These are phyloP conservation scores for Zymoseptoria pseudotritici DNA, from an alignment of 2,329 filamentous ascomycete species.

Conservation along the genomic window DNA sequence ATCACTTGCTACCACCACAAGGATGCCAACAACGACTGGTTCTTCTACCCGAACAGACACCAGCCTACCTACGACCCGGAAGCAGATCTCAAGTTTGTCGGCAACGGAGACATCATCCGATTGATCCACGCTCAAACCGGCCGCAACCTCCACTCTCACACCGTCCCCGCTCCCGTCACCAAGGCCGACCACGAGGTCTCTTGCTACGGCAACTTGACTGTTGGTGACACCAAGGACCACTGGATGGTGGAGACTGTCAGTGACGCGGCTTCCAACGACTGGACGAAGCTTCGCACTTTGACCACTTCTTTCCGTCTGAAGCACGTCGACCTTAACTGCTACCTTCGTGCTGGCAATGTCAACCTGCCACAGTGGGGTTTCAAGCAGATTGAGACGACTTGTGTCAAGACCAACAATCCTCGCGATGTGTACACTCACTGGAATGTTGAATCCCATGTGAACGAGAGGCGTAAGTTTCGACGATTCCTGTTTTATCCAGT, in stretches of 20 bases:
- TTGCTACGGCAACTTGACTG: constrained; percentile 86
- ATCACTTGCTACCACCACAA: constrained; percentile 99
- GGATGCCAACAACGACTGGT: constrained; percentile 99
- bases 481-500: background rate
- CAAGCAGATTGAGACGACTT: constrained; percentile 98
- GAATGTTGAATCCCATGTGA: constrained; percentile 94
- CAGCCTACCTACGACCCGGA: constrained; percentile 66
- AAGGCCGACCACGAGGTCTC: constrained; percentile 92
- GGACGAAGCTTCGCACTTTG: constrained; percentile 77
- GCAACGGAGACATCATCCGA: constrained; percentile 70
- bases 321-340: constrained; percentile 78
- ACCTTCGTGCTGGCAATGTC: constrained; percentile 87
- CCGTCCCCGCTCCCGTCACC: constrained; percentile 77
- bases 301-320: constrained; percentile 87
- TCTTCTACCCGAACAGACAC: constrained; percentile 87
- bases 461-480: constrained; percentile 71
- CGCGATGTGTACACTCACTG: constrained; percentile 94
- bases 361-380: constrained; percentile 99
- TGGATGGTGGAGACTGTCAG: constrained; percentile 89
- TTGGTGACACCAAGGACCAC: constrained; percentile 96
- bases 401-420: constrained; percentile 86
- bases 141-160: constrained; percentile 92
- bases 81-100: constrained; percentile 63
- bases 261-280: constrained; percentile 80
- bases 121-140: constrained; percentile 92